Conservation (phyloP, 192 early-diverging fungal species). For the Umbelopsis isabellina region DNA sequence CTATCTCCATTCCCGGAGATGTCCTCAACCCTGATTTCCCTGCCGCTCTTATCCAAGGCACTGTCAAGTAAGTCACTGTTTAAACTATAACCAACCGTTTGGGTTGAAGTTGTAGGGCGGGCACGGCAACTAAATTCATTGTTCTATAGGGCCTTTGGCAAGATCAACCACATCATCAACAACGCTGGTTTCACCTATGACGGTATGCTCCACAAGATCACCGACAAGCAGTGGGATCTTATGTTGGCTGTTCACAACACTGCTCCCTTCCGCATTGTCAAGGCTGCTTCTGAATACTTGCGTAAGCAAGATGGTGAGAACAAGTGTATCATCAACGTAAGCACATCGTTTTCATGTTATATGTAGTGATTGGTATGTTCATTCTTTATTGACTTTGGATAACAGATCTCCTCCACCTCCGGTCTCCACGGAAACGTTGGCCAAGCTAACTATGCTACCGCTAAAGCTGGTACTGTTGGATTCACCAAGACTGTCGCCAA, state of each 20-base stretch:
- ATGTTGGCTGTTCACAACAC: conserved; percentile 72
- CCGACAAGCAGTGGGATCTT: conserved; percentile 94
- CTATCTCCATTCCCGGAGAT: conserved; percentile 77
- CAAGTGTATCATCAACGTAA: conserved; percentile 57
- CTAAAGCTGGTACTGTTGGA: conserved; percentile 92
- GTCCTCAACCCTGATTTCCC: conserved; percentile 60
- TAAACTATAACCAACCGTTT: background rate
- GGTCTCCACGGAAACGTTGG: conserved; percentile 92
- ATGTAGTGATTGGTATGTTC: background rate
- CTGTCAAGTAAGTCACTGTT: conserved; percentile 47
- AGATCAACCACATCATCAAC: conserved; percentile 89
- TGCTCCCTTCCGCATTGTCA: conserved; percentile 65
- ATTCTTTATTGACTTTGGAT: background rate
- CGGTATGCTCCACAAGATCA: conserved; percentile 88
- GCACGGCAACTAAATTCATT: background rate
- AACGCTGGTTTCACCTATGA: conserved; percentile 97
- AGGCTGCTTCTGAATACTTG: conserved; percentile 58
- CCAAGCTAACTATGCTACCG: conserved; percentile 94
- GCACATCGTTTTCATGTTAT: background rate
- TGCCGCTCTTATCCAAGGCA: conserved; percentile 54
- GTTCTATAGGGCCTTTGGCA: conserved; percentile 63
- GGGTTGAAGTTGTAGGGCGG: background rate
- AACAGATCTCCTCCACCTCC: conserved; percentile 55
- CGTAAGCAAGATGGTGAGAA: conserved; percentile 61
- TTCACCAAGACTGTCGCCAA: conserved; percentile 91